phyloP scores from a whole-genome alignment of 805 yeast genomes.

The Yamadazyma endophytica region DNA sequence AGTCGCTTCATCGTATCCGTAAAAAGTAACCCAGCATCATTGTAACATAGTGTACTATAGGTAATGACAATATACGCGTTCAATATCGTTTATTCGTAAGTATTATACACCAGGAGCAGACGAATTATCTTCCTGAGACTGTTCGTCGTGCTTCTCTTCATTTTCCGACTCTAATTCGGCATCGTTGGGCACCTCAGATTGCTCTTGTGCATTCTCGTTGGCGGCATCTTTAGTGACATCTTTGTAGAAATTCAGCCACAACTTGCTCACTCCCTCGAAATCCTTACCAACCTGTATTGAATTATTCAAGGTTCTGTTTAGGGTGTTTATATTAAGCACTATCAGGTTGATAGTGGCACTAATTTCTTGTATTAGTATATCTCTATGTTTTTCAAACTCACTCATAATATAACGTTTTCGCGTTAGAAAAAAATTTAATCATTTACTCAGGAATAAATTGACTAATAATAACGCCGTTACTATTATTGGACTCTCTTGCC shows the following conservation, averaged over 20 bases:
- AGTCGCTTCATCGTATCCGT: slow-evolving; percentile 10
- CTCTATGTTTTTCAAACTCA: slow-evolving; percentile 57
- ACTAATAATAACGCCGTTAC: slow-evolving; percentile 15
- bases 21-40: no score
- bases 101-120: no score
- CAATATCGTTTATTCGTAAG: no score
- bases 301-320: slow-evolving; percentile 64
- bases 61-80: no score
- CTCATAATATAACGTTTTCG: no score
- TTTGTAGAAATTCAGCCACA: slow-evolving; percentile 68
- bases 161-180: slow-evolving; percentile 1
- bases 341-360: slow-evolving; percentile 59
- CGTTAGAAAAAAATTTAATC: slow-evolving; percentile 1
- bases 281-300: slow-evolving; percentile 72
- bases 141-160: slow-evolving; percentile 2
- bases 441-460: slow-evolving; percentile 8
- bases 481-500: slow-evolving; percentile 27
- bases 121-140: neutral
- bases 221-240: slow-evolving; percentile 31
- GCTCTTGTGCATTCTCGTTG: slow-evolving; percentile 1
- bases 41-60: no score
- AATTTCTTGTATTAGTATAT: slow-evolving; percentile 54
- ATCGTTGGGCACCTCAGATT: slow-evolving; percentile 2
- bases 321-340: slow-evolving; percentile 55
- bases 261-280: slow-evolving; percentile 63